Conservation (phyloP, 2,329 filamentous ascomycete species). For the Apiospora marii region DNA sequence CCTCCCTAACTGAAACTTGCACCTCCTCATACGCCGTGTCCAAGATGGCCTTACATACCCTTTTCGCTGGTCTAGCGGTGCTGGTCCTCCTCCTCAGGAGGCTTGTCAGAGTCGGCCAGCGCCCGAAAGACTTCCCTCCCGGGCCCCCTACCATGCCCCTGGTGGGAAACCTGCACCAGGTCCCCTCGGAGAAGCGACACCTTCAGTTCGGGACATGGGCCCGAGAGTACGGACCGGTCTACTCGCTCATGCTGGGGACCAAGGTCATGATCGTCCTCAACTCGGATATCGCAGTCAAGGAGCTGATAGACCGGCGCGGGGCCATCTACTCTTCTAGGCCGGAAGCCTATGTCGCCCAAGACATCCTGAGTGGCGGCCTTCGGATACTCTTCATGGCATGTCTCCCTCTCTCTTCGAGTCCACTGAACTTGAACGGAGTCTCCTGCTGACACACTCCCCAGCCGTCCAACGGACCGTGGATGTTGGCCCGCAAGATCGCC, state of each 20-base stretch:
- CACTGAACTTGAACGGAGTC: neutral
- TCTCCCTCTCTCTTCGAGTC: neutral
- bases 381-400: conserved; percentile 33
- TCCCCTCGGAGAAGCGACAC: conserved; percentile 51
- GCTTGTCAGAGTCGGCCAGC: conserved; percentile 27
- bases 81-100: no score
- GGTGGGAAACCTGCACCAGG: conserved; percentile 59
- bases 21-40: no score
- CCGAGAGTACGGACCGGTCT: conserved; percentile 58
- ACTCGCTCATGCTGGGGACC: conserved; percentile 58
- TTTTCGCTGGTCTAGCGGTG: no score
- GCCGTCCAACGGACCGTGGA: no score
- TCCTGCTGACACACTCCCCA: no score
- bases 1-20: no score
- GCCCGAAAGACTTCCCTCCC: conserved; percentile 51
- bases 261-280: conserved; percentile 56
- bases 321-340: conserved; percentile 57
- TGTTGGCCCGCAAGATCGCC: no score
- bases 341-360: conserved; percentile 51
- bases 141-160: conserved; percentile 60
- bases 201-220: conserved; percentile 61
- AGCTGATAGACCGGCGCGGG: conserved; percentile 59
- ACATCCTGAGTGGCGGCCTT: conserved; percentile 31
- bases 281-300: conserved; percentile 54
- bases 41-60: no score